phyloP scores from a whole-genome alignment of 2,329 filamentous ascomycete genomes.

The Graphium sp. region DNA sequence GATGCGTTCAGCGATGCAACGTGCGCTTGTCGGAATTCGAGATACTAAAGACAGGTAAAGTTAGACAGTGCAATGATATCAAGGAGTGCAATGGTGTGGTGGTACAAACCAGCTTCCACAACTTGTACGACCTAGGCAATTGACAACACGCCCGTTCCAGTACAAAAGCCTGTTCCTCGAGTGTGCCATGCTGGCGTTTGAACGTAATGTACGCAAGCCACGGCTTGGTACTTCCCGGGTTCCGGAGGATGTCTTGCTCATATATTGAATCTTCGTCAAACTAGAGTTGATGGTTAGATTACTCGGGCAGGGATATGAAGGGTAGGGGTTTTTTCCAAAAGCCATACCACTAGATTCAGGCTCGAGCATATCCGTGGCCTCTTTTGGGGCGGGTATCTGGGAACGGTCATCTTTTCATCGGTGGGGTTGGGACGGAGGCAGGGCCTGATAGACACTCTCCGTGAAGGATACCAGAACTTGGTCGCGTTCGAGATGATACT shows the following conservation, averaged over 20 bases:
- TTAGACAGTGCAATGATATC: conserved; percentile 2
- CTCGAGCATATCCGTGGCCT: not conserved
- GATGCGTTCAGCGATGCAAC: conserved; percentile 70
- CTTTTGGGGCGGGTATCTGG: too few species aligned
- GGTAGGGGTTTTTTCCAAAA: not conserved
- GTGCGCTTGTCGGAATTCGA: conserved; percentile 70
- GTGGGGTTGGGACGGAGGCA: too few species aligned
- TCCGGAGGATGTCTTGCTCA: conserved; percentile 86
- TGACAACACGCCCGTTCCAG: conserved; percentile 85
- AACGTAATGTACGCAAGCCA: conserved; percentile 91
- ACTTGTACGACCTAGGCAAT: conserved; percentile 87
- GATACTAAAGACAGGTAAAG: conserved; percentile 40
- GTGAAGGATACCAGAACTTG: too few species aligned
- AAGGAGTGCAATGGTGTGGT: not conserved
- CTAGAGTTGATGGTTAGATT: too few species aligned
- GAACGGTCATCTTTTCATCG: too few species aligned
- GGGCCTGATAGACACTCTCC: too few species aligned
- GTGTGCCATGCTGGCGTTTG: conserved; percentile 72
- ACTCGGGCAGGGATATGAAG: too few species aligned
- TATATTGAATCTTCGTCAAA: conserved; percentile 83
- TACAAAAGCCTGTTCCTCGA: conserved; percentile 70
- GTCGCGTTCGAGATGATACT: too few species aligned
- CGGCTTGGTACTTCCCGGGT: conserved; percentile 72
- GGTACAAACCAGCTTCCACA: conserved; percentile 73
- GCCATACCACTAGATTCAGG: not conserved